Evolutionary conservation across 75 land plant genomes (phyloP), one percentile per base, ranked within the genome.

Genomic region (Ceratopteris richardii): DNA sequence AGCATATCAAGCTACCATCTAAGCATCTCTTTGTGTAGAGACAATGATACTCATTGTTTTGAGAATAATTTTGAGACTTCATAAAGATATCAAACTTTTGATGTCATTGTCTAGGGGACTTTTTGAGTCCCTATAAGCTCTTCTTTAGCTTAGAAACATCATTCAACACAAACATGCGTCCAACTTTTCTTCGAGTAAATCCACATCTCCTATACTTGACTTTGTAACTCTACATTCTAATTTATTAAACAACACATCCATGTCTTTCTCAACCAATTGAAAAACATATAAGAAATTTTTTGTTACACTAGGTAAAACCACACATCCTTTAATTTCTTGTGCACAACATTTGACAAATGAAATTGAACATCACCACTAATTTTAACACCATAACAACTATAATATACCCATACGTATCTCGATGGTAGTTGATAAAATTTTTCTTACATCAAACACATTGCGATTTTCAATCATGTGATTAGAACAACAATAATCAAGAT

Each of bases 231-330:
- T 40, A 14, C 42, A 40, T 14, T 14, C 42, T 10, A 14, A 40
- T 40, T 40, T 40, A 40, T 40, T 40, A 14, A 40, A 40, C 14
- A 40, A 40, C 42, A 14, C 42, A 40, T 40, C 42, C 42, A 40
- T 40, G 42, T 40, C 42, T 14, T 40, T 40, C 42, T 40, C 42
- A 40, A 40, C 42, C 42, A 40, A 14, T 40, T 40, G 42, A 40
- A 9, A 9, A 14, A 40, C 14, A 14, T 9, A 40, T 14, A 40
- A 10, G 9, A 40, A 40, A 40, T 40, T 40, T 14, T 40, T 40
- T 40, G 42, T 40, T 40, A 40, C 42, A 40, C 42, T 14, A 40
- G 9, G 42, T 40, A 40, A 40, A 40, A 40, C 42, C 9, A 40
- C 9, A 40, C 42, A 40, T 40, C 42, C 14, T 40, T 40, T 40